Base-by-base conservation (phyloP, 2,329 filamentous ascomycete genomes). In the Teratosphaeria gauchensis region DNA sequence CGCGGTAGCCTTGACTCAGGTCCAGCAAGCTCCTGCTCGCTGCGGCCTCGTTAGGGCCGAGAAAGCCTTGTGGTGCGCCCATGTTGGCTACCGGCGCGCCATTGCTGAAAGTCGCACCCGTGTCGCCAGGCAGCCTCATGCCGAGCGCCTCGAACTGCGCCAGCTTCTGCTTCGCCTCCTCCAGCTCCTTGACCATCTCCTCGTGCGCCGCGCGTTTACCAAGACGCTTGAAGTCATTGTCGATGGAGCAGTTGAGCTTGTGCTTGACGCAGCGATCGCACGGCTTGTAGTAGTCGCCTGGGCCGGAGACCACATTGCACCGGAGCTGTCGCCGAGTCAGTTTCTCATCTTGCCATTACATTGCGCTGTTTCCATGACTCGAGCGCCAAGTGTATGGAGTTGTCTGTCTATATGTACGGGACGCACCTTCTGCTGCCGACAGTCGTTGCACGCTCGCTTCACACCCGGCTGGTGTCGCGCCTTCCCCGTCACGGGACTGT, bases 101-200 rank as follows among this genome's bases (percentile, higher is more conserved):
- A 61, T 35, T 19, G 55, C 61, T 46, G 33, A 32, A 16, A 2
- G 54, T 21, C 9, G 35, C 11, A 21, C 54, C 54, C 1, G 21
- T 19, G 19, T 35, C 54, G 57, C 31, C 57, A 16, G 61, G 66
- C 56, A 68, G 61, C 51, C 57, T 62, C 56, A 70, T 62, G 33
- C 69, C 69, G 61, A 71, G 53, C 8, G 65, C 64, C 56, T 70
- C 68, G 55, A 64, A 70, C 48, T 67, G 60, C 4, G 67, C 68
- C 5, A 71, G 61, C 61, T 65, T 66, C 52, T 64, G 62, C 79
- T 83, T 73, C 63, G 76, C 68, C 51, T 72, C 65, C 59, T 89
- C 87, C 68, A 92, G 89, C 73, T 92, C 87, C 74, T 85, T 88
- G 71, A 90, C 88, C 88, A 92, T 92, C 75, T 92, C 89, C 68